Base-by-base conservation (phyloP, 2,329 filamentous ascomycete genomes). In the Fusarium dlaminii region DNA sequence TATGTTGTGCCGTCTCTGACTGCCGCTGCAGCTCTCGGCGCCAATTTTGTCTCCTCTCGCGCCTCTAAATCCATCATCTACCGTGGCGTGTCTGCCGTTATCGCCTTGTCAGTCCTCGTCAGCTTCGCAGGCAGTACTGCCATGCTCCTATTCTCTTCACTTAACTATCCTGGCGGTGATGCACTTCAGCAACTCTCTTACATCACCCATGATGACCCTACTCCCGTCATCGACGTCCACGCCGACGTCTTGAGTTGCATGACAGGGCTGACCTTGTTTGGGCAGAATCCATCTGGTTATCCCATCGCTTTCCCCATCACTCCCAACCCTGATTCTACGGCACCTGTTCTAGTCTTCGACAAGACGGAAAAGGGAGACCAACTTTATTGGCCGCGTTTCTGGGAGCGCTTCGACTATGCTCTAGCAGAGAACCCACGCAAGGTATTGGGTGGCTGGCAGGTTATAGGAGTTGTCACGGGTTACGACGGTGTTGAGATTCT, bases 91-190 rank as follows among this genome's bases (percentile, higher is more conserved):
- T 89, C 90, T 5, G 71, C 90, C 5, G 77, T 82, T 2, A 80
- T 97, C 5, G 80, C 89, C 7, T 80, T 86, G 3, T 94, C 93
- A 1, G 86, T 93, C 1, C 68, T 91, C 3, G 81, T 84, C 8
- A 89, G 90, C 4, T 89, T 93, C 68, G 83, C 85, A 10, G 85
- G 89, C 40, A 94, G 92, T 64, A 86, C 87, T 7, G 87, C 84
- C 37, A 90, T 97, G 83, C 90, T 98, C 5, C 87, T 92, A 34
- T 85, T 97, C 68, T 98, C 95, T 0, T 92, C 93, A 20, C 90
- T 97, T 65, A 99, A 98, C 83, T 99, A 99, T 80, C 96, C 96
- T 3, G 96, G 96, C 54, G 96, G 94, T 29, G 90, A 93, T 67
- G 96, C 95, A 5, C 86, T 98, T 29, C 75, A 82, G 14, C 84